Evolutionary conservation across 352 stramenopile genomes (phyloP).

Genomic region (Globisporangium parvum): DNA sequence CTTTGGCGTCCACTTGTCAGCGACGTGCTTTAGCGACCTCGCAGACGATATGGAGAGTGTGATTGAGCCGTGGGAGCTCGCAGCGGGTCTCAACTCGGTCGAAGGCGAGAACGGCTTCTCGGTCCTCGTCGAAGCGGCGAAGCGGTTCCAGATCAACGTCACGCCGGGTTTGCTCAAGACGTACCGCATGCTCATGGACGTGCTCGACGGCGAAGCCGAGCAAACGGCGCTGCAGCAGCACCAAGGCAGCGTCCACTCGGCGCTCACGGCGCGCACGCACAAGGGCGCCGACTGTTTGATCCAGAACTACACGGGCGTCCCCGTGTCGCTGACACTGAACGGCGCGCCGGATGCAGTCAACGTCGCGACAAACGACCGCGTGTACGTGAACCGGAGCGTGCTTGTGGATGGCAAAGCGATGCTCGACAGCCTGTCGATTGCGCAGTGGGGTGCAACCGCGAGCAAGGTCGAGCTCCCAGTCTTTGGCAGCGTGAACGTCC

Average conservation of each 20-base stretch:
- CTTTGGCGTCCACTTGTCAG: constrained; percentile 60
- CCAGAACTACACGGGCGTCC: constrained; percentile 68
- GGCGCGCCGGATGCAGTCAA: constrained; percentile 27
- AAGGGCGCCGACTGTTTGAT: constrained; percentile 51
- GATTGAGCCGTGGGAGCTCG: constrained; percentile 66
- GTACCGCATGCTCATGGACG: constrained; percentile 73
- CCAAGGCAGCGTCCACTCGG: constrained; percentile 47
- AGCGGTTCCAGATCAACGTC: constrained; percentile 74
- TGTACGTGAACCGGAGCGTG: constrained; percentile 25
- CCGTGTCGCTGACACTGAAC: constrained; percentile 42
- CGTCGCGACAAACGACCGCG: constrained; percentile 40
- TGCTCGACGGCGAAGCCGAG: constrained; percentile 58
- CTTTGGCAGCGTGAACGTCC: constrained; percentile 62
- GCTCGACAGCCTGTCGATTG: constrained; percentile 48
- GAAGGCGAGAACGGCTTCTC: constrained; percentile 59
- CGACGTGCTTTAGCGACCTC: constrained; percentile 66
- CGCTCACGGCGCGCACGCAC: constrained; percentile 27
- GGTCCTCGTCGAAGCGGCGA: constrained; percentile 53
- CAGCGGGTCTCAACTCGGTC: constrained; percentile 42
- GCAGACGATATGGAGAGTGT: constrained; percentile 66
- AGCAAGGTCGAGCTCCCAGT: constrained; percentile 31
- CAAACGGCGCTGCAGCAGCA: constrained; percentile 56
- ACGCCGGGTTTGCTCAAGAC: constrained; percentile 67
- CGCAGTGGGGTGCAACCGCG: constrained; percentile 47
- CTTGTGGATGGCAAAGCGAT: constrained; percentile 27